These are phyloP conservation scores for Hypholoma fasciculare DNA, from an alignment of 768 basidiomycete genomes.

Conservation along the genomic window DNA sequence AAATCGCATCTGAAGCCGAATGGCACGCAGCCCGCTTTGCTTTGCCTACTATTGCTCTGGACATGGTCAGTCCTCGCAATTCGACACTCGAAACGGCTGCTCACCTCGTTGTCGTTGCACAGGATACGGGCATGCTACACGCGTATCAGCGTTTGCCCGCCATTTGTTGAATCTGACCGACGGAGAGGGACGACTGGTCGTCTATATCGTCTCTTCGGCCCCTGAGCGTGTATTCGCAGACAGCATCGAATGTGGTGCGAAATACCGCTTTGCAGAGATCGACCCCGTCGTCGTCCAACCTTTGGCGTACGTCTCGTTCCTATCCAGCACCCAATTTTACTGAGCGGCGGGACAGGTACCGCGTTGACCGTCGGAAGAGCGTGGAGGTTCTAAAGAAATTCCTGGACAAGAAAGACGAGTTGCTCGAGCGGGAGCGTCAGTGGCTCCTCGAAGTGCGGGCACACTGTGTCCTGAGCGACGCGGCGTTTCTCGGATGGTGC, in stretches of 20 bases:
- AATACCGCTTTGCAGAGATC: constrained; percentile 69
- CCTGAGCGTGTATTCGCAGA: constrained; percentile 71
- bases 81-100: neutral
- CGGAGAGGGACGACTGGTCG: constrained; percentile 35
- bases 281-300: constrained; percentile 84
- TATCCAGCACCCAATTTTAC: constrained; percentile 4
- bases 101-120: neutral
- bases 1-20: neutral
- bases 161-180: constrained; percentile 50
- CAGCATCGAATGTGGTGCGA: constrained; percentile 60
- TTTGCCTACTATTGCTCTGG: constrained; percentile 78
- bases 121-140: constrained; percentile 87
- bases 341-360: constrained; percentile 44
- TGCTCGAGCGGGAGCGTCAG: constrained; percentile 51
- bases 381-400: constrained; percentile 62
- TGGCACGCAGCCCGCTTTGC: constrained; percentile 19
- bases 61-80: constrained; percentile 46
- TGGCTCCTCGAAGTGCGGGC: constrained; percentile 58
- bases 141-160: constrained; percentile 71
- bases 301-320: constrained; percentile 54
- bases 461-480: constrained; percentile 71
- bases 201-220: constrained; percentile 75
- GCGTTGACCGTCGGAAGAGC: constrained; percentile 73
- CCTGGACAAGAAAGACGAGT: constrained; percentile 50
- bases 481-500: constrained; percentile 77